phyloP scores from a whole-genome alignment of 139 green algal genomes.

The Chlamydomonas sphaeroides region DNA sequence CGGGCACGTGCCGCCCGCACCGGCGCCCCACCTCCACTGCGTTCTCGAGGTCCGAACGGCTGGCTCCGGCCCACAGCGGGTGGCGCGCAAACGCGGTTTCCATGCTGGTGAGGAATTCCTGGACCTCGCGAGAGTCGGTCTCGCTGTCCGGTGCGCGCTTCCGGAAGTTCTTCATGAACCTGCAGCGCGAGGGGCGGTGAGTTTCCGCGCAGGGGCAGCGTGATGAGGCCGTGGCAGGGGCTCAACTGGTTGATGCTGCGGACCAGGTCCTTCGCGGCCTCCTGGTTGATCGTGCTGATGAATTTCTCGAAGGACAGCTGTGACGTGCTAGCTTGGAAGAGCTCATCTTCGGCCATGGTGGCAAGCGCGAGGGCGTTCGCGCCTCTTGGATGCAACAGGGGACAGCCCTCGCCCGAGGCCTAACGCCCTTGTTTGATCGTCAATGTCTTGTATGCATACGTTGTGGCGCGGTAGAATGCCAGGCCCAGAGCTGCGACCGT shows the following conservation, averaged over 20 bases:
- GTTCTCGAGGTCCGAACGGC: constrained; percentile 72
- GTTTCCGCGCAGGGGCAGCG: background rate
- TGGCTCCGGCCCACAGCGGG: constrained; percentile 80
- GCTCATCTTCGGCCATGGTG: background rate
- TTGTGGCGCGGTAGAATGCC: no score
- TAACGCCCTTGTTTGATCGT: no score
- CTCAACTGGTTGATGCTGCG: constrained; percentile 80
- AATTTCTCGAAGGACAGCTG: constrained; percentile 32
- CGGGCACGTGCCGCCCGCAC: no score
- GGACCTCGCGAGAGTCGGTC: constrained; percentile 54
- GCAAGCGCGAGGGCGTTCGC: no score
- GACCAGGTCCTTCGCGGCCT: constrained; percentile 83
- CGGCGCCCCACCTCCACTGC: constrained; percentile 72
- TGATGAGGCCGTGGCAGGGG: background rate
- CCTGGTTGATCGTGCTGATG: constrained; percentile 63
- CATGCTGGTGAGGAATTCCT: constrained; percentile 86
- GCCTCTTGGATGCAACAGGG: no score
- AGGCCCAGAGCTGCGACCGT: no score
- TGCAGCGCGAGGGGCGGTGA: background rate
- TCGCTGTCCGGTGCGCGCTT: constrained; percentile 37
- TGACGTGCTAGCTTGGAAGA: constrained; percentile 13
- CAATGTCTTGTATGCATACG: no score
- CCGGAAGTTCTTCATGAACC: constrained; percentile 70
- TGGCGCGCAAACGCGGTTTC: constrained; percentile 84
- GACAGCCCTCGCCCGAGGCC: no score